A percentile compares a stretch with the other conserved stretches of the same genome.
These are phyloP conservation scores for Musa beccarii DNA, from an alignment of 176 grass and related monocot genomes.

Conservation along the genomic window DNA sequence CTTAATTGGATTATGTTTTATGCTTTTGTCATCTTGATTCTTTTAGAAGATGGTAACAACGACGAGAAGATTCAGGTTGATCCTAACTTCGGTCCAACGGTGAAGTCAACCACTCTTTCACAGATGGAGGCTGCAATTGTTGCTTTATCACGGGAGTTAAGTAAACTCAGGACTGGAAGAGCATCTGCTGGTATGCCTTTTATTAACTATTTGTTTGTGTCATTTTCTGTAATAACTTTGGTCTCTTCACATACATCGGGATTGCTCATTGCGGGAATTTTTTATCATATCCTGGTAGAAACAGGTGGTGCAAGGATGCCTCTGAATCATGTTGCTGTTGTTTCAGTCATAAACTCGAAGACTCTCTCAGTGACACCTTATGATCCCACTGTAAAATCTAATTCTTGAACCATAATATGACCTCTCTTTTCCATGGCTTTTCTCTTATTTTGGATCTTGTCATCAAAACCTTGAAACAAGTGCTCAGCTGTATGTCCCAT, in stretches of 20 bases:
- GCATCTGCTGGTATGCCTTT: slow-evolving; percentile 51
- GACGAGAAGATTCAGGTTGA: slow-evolving; percentile 60
- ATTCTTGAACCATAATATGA: not conserved
- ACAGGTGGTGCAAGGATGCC: slow-evolving; percentile 50
- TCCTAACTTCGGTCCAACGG: slow-evolving; percentile 55
- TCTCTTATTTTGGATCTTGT: not conserved
- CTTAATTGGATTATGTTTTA: not conserved
- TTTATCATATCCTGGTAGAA: slow-evolving; percentile 87
- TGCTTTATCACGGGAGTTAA: slow-evolving; percentile 67
- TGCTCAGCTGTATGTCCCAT: not conserved
- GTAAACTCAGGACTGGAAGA: slow-evolving; percentile 82
- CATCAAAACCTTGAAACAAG: not conserved
- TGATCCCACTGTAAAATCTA: slow-evolving; percentile 65
- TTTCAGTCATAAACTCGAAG: slow-evolving; percentile 81
- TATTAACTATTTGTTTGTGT: slow-evolving; percentile 1
- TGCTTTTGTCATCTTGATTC: slow-evolving; percentile 1
- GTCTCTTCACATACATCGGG: not conserved
- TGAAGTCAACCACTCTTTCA: slow-evolving; percentile 47
- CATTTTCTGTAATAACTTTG: slow-evolving; percentile 5
- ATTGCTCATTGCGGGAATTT: slow-evolving; percentile 45
- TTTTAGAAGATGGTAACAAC: slow-evolving; percentile 56
- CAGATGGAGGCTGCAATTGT: slow-evolving; percentile 82
- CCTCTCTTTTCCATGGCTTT: not conserved
- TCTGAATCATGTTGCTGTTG: slow-evolving; percentile 72
- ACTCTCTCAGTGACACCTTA: slow-evolving; percentile 89